Evolutionary conservation across 352 stramenopile genomes (phyloP).

Genomic region (Globisporangium canariense): DNA sequence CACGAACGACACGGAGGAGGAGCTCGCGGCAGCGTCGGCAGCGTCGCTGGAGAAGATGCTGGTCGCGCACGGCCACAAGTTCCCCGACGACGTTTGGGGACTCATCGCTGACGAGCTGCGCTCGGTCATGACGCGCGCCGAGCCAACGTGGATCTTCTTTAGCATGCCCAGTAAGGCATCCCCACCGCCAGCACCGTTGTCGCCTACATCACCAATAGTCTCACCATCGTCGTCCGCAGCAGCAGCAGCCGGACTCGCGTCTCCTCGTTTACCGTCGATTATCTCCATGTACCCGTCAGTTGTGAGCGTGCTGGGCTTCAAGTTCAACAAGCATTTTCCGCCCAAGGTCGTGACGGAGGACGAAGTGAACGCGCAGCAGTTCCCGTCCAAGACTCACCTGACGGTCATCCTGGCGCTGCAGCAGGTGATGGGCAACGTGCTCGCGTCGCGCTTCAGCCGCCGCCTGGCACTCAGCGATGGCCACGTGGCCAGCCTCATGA

Average conservation of each 20-base stretch:
- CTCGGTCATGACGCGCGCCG: slow-evolving; percentile 63
- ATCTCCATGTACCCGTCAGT: slow-evolving; percentile 74
- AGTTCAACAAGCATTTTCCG: slow-evolving; percentile 48
- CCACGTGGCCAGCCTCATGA: slow-evolving; percentile 44
- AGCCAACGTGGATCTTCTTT: slow-evolving; percentile 78
- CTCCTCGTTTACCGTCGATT: slow-evolving; percentile 48
- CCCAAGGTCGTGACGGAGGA: slow-evolving; percentile 56
- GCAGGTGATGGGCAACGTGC: slow-evolving; percentile 60
- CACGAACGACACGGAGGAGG: slow-evolving; percentile 60
- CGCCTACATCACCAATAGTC: slow-evolving; percentile 2
- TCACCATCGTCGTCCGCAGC: slow-evolving; percentile 13
- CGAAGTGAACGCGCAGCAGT: slow-evolving; percentile 47
- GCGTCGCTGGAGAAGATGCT: slow-evolving; percentile 63
- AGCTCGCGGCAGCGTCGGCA: slow-evolving; percentile 59
- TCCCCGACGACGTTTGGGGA: slow-evolving; percentile 75
- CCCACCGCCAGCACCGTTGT: slow-evolving; percentile 5
- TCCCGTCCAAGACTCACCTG: slow-evolving; percentile 67
- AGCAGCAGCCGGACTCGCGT: slow-evolving; percentile 19
- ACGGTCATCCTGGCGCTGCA: slow-evolving; percentile 68
- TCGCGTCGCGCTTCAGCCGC: slow-evolving; percentile 39
- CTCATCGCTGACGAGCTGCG: slow-evolving; percentile 80
- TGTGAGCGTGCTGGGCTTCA: slow-evolving; percentile 44
- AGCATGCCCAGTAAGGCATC: slow-evolving; percentile 16
- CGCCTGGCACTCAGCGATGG: slow-evolving; percentile 55
- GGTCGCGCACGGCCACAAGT: slow-evolving; percentile 72